Conservation (phyloP, 805 yeast genomes). For the Kodamaea kakaduensis region DNA sequence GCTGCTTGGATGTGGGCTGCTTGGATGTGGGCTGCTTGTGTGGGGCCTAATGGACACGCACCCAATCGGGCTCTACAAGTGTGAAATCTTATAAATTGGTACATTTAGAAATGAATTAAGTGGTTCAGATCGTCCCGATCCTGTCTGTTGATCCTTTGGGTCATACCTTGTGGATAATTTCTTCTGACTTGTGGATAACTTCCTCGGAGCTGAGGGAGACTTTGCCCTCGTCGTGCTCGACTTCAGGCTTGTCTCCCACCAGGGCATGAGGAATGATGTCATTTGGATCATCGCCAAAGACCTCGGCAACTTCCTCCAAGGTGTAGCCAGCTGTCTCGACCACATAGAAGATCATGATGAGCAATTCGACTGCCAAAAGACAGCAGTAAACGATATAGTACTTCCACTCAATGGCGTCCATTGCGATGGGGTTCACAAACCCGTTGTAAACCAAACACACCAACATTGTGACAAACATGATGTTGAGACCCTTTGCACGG, state of each 20-base stretch:
- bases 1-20: no score
- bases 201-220: no score
- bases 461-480: conserved; percentile 22
- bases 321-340: conserved; percentile 37
- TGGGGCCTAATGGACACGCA: no score
- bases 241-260: not conserved
- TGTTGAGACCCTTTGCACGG: conserved; percentile 40
- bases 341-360: conserved; percentile 27
- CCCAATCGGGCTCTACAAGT: no score
- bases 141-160: no score
- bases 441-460: conserved; percentile 21
- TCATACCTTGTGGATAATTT: no score
- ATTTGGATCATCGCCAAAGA: conserved; percentile 24
- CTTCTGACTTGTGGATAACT: no score
- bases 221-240: conserved; percentile 1
- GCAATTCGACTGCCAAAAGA: conserved; percentile 21
- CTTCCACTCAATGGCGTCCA: conserved; percentile 41
- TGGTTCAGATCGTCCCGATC: no score
- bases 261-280: not conserved
- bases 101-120: no score
- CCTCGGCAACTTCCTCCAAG: conserved; percentile 36
- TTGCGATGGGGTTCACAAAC: conserved; percentile 29
- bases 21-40: no score
- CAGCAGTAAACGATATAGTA: conserved; percentile 39
- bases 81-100: no score